Conservation (phyloP, 2,329 filamentous ascomycete genomes). For the Hymenoscyphus fraxineus region DNA sequence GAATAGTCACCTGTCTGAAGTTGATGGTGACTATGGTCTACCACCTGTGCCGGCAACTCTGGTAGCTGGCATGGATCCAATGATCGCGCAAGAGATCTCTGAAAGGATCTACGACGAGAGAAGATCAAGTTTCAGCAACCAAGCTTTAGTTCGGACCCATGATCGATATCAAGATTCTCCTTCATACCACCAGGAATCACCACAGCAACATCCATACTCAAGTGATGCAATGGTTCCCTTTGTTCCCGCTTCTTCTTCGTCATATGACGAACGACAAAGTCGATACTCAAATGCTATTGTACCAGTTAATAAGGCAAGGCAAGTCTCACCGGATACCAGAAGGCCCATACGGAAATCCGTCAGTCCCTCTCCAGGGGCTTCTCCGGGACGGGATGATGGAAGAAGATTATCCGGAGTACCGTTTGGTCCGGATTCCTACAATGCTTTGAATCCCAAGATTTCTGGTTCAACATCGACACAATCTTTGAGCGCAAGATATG, state of each 20-base stretch:
- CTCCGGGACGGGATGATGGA: slow-evolving; percentile 35
- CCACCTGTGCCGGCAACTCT: slow-evolving; percentile 53
- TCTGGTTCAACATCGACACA: slow-evolving; percentile 36
- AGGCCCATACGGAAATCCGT: slow-evolving; percentile 66
- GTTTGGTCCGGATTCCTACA: slow-evolving; percentile 73
- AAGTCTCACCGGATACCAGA: slow-evolving; percentile 28
- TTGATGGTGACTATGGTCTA: slow-evolving; percentile 37
- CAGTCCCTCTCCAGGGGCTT: slow-evolving; percentile 60
- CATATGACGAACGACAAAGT: slow-evolving; percentile 31
- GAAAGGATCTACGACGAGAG: slow-evolving; percentile 56
- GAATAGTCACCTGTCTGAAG: slow-evolving; percentile 15
- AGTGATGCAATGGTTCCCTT: slow-evolving; percentile 20
- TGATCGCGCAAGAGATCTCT: slow-evolving; percentile 52
- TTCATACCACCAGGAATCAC: slow-evolving; percentile 26
- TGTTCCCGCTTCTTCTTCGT: slow-evolving; percentile 23
- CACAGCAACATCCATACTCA: slow-evolving; percentile 17
- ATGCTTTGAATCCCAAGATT: slow-evolving; percentile 60
- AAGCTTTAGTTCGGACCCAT: slow-evolving; percentile 39
- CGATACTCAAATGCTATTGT: slow-evolving; percentile 27
- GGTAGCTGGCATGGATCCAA: slow-evolving; percentile 58
- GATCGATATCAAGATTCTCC: slow-evolving; percentile 34
- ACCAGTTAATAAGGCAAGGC: slow-evolving; percentile 33
- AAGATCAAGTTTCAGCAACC: slow-evolving; percentile 44
- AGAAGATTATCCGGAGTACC: slow-evolving; percentile 59
- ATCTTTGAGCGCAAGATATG: slow-evolving; percentile 31